These are phyloP conservation scores for Oehlia diaphana DNA, from an alignment of 192 early-diverging fungal genomes.

Conservation along the genomic window DNA sequence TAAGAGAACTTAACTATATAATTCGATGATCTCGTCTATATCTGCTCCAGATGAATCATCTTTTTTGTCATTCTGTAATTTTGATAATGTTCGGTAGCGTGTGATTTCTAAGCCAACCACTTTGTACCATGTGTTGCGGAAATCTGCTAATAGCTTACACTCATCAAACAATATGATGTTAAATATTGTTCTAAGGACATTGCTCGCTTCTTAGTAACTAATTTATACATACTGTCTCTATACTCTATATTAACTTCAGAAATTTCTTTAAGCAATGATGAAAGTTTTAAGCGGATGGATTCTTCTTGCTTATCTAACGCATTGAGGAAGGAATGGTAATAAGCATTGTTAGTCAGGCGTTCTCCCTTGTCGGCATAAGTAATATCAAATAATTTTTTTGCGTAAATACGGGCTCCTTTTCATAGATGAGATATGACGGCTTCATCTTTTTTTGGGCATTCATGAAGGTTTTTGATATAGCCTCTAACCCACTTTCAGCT, in stretches of 20 bases:
- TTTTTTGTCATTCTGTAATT: conserved; percentile 8
- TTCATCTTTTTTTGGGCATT: conserved; percentile 19
- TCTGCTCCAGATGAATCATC: neutral
- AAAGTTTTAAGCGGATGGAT: neutral
- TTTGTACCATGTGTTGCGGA: no score
- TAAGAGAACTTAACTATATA: conserved; percentile 16
- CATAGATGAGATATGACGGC: conserved; percentile 18
- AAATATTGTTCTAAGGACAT: conserved; percentile 2
- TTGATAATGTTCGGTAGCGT: neutral
- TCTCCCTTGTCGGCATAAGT: neutral
- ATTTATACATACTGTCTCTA: conserved; percentile 3
- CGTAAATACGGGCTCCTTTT: neutral
- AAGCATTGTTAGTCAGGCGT: neutral
- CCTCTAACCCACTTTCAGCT: conserved; percentile 13
- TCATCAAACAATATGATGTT: no score
- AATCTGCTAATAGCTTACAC: neutral
- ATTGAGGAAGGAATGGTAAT: neutral
- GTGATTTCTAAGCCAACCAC: no score
- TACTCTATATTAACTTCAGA: neutral
- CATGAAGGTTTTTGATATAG: conserved; percentile 19
- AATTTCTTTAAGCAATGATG: neutral
- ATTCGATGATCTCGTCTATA: neutral
- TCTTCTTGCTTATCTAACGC: conserved; percentile 3
- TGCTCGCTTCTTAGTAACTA: neutral
- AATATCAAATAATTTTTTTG: conserved; percentile 5